Evolutionary conservation across 2,329 filamentous ascomycete species (phyloP).

Genomic region (Curvularia verruculosa): DNA sequence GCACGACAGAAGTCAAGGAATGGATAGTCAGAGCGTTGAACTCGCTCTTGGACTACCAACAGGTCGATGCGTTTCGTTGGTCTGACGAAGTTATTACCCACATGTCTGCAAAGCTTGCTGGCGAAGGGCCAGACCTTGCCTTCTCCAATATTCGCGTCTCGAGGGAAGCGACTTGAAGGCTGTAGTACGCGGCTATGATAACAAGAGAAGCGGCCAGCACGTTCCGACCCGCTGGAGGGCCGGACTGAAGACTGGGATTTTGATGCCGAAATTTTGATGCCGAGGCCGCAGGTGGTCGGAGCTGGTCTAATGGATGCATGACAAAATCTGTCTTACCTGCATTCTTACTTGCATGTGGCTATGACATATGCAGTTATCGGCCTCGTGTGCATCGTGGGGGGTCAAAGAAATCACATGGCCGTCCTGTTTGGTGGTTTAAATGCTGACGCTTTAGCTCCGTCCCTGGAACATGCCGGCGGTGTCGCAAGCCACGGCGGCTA

Average conservation of each 20-base stretch:
- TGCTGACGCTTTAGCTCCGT: conserved; percentile 18
- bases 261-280: neutral
- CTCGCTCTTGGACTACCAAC: conserved; percentile 35
- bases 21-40: conserved; percentile 41
- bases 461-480: conserved; percentile 1
- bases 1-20: conserved; percentile 27
- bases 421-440: conserved; percentile 13
- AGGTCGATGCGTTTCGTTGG: conserved; percentile 39
- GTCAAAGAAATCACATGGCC: conserved; percentile 7
- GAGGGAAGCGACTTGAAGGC: conserved; percentile 16
- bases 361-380: conserved; percentile 1
- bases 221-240: neutral
- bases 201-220: neutral
- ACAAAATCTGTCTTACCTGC: conserved; percentile 8
- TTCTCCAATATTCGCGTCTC: conserved; percentile 27
- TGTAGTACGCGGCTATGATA: neutral
- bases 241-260: neutral
- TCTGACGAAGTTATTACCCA: conserved; percentile 31
- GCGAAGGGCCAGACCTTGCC: conserved; percentile 32
- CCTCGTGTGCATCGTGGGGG: conserved; percentile 4
- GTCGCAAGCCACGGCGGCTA: conserved; percentile 14
- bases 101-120: conserved; percentile 37
- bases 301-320: neutral
- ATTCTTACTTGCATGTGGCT: conserved; percentile 12
- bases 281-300: neutral